Percentiles rank a stretch among this genome's conserved stretches.
These are phyloP conservation scores for Botryotinia narcissicola DNA, from an alignment of 2,329 filamentous ascomycete species.

Conservation along the genomic window DNA sequence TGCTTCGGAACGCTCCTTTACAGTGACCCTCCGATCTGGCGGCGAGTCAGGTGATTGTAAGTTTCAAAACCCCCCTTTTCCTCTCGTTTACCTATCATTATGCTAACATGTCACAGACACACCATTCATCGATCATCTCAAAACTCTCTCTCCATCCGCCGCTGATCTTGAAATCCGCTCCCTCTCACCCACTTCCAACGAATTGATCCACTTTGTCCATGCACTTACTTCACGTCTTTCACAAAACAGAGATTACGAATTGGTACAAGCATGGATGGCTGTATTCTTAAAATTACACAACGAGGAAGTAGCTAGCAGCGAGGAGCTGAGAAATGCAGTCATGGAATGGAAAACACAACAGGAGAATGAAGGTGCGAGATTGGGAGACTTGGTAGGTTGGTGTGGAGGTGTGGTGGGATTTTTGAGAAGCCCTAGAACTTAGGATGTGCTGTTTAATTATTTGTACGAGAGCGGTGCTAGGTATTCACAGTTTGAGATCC, in stretches of 20 bases:
- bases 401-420: conserved; percentile 84
- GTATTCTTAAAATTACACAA: conserved; percentile 83
- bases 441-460: not conserved
- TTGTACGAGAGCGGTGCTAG: not conserved
- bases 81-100: conserved; percentile 17
- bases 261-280: conserved; percentile 96
- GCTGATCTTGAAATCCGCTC: conserved; percentile 91
- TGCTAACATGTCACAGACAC: conserved; percentile 46
- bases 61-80: conserved; percentile 33
- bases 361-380: conserved; percentile 65
- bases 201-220: conserved; percentile 76
- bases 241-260: conserved; percentile 79
- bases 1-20: conserved; percentile 57
- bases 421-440: conserved; percentile 54
- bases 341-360: conserved; percentile 70
- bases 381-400: conserved; percentile 79
- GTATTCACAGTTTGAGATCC: not conserved
- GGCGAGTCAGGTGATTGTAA: conserved; percentile 59
- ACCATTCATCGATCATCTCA: conserved; percentile 73
- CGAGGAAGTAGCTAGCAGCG: conserved; percentile 50
- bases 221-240: conserved; percentile 71
- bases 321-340: conserved; percentile 57
- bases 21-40: conserved; percentile 54
- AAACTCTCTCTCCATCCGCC: conserved; percentile 76
- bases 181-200: conserved; percentile 52